Evolutionary conservation across 2,329 filamentous ascomycete species (phyloP), one percentile per base, ranked within the genome.

Genomic region (Sporothrix euskadiensis): DNA sequence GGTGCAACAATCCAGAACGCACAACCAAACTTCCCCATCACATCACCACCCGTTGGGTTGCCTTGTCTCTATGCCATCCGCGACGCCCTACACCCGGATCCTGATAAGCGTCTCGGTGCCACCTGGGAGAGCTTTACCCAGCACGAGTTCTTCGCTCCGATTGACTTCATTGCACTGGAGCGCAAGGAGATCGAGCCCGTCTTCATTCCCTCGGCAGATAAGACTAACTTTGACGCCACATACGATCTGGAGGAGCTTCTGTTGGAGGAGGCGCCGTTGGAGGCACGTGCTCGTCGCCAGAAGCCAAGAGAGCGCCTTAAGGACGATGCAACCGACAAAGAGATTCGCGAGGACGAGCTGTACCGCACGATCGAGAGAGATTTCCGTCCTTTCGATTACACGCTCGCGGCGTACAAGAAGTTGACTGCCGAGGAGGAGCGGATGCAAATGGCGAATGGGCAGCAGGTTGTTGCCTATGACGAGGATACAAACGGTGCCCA

Each of bases 221-320:
- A 99, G 87, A 98, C 96, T 3, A 99, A 99, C 81, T 99, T 99
- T 77, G 96, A 99, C 82, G 96, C 96, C 4, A 99, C 96, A 0
- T 98, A 99, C 80, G 96, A 99, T 81, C 84, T 99, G 69, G 96
- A 99, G 80, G 96, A 99, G 81, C 82, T 99, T 26, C 83, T 99
- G 1, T 83, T 99, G 61, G 96, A 99, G 82, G 96, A 99, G 81
- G 96, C 96, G 14, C 96, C 96, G 0, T 84, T 99, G 5, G 96
- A 99, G 82, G 96, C 96, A 72, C 88, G 96, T 79, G 94, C 96
- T 69, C 89, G 96, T 77, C 90, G 95, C 79, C 96, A 98, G 81
- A 98, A 98, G 82, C 96, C 96, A 1, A 88, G 96, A 75, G 94
- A 97, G 76, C 91, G 93, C 77, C 84, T 99, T 80, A 95, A 96